phyloP scores from a whole-genome alignment of 495 filamentous ascomycete species.

The Clavariopsis aquatica region DNA sequence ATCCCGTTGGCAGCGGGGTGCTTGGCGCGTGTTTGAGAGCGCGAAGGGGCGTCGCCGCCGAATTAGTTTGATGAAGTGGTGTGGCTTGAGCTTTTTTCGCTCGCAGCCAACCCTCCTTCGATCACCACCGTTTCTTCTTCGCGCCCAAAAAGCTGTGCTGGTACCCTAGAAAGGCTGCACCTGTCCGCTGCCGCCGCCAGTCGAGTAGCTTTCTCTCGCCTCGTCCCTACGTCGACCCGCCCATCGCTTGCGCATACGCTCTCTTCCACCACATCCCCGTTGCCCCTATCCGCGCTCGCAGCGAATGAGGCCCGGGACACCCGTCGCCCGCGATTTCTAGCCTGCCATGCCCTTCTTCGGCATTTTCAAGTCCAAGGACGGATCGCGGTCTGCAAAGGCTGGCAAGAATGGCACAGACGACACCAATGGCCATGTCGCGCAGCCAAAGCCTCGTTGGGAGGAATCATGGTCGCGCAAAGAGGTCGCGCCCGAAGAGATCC shows the following conservation, averaged over 20 bases:
- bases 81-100: not conserved
- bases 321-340: not conserved
- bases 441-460: conserved; percentile 76
- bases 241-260: not conserved
- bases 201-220: not conserved
- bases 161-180: conserved; percentile 1
- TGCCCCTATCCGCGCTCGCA: conserved; percentile 15
- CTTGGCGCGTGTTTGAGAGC: conserved; percentile 3
- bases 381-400: conserved; percentile 49
- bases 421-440: conserved; percentile 50
- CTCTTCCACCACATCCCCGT: conserved; percentile 2
- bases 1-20: not conserved
- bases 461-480: conserved; percentile 87
- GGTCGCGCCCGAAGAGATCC: conserved; percentile 86
- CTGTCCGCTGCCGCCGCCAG: not conserved
- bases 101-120: not conserved
- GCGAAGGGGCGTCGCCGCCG: not conserved
- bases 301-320: conserved; percentile 21
- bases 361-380: conserved; percentile 45
- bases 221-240: not conserved
- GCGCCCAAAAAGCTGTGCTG: not conserved
- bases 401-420: conserved; percentile 55
- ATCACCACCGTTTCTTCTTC: not conserved
- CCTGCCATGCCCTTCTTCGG: conserved; percentile 46
- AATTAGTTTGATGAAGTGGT: conserved; percentile 7